phyloP scores from a whole-genome alignment of 495 filamentous ascomycete species.

The Trichocladium antarcticum region DNA sequence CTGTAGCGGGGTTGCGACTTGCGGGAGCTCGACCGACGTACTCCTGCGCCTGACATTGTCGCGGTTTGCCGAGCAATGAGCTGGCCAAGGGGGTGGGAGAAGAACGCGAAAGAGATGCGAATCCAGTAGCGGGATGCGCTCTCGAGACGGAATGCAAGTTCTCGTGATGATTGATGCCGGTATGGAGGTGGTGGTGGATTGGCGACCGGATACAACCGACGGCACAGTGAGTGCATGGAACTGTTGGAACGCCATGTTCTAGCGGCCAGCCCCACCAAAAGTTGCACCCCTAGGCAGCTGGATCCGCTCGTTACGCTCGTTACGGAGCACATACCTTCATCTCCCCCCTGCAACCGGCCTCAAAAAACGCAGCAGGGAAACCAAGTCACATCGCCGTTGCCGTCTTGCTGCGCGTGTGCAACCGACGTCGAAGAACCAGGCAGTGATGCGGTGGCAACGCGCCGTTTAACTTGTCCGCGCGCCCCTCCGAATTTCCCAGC shows the following conservation, averaged over 20 bases:
- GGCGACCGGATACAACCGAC: neutral
- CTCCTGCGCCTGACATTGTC: slow-evolving; percentile 51
- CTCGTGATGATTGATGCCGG: neutral
- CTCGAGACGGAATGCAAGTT: neutral
- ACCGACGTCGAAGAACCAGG: slow-evolving; percentile 9
- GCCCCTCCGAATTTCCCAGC: slow-evolving; percentile 3
- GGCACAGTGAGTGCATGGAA: neutral
- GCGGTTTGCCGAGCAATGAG: neutral
- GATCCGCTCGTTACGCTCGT: neutral
- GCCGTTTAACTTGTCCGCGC: slow-evolving; percentile 3
- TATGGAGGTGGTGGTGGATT: slow-evolving; percentile 14
- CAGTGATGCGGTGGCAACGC: slow-evolving; percentile 28
- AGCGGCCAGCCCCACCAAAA: slow-evolving; percentile 1
- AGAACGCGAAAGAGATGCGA: neutral
- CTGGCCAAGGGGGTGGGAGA: neutral
- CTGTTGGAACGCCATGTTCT: neutral
- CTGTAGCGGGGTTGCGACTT: neutral
- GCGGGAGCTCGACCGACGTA: slow-evolving; percentile 21
- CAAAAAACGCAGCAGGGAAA: slow-evolving; percentile 20
- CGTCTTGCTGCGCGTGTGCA: slow-evolving; percentile 16
- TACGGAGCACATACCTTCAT: neutral
- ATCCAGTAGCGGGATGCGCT: too few relatives aligned
- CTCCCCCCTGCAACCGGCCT: slow-evolving; percentile 9
- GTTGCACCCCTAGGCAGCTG: neutral
- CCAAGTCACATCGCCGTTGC: slow-evolving; percentile 11